Conservation (phyloP, 208 protist species). For the Acanthamoeba quina region DNA sequence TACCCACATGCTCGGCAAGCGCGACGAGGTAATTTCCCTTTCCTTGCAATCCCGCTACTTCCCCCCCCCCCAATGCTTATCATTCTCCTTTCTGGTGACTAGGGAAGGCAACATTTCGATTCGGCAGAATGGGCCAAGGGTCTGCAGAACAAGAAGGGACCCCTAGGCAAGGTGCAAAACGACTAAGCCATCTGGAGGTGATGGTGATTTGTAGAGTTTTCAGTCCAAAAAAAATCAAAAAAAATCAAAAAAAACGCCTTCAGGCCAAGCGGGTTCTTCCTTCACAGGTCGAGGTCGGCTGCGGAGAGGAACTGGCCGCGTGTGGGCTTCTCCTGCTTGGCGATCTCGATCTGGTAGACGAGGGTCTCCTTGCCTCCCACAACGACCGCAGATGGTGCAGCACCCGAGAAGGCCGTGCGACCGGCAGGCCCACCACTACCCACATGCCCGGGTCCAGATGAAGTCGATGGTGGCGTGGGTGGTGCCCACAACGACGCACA, state of each 20-base stretch:
- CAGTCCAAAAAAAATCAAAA: background rate
- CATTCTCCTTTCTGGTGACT: too few species aligned
- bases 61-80: too few species aligned
- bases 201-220: background rate
- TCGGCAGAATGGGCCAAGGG: constrained; percentile 70
- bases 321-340: constrained; percentile 20
- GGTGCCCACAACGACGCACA: constrained; percentile 26
- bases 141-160: constrained; percentile 68
- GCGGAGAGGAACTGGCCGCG: background rate
- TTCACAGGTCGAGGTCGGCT: background rate
- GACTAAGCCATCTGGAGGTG: constrained; percentile 4
- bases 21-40: background rate
- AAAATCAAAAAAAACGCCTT: too few species aligned
- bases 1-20: constrained; percentile 67
- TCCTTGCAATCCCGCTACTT: background rate
- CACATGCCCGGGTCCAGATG: too few species aligned
- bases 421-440: background rate
- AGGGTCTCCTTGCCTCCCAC: constrained; percentile 8
- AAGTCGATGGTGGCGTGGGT: background rate
- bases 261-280: too few species aligned
- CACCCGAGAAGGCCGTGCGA: background rate
- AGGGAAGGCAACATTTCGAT: constrained; percentile 72
- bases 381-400: background rate
- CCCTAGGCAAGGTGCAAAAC: constrained; percentile 51
- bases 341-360: constrained; percentile 49